These are phyloP conservation scores for Termitomyces sp. DNA, from an alignment of 768 basidiomycete genomes.

Conservation along the genomic window DNA sequence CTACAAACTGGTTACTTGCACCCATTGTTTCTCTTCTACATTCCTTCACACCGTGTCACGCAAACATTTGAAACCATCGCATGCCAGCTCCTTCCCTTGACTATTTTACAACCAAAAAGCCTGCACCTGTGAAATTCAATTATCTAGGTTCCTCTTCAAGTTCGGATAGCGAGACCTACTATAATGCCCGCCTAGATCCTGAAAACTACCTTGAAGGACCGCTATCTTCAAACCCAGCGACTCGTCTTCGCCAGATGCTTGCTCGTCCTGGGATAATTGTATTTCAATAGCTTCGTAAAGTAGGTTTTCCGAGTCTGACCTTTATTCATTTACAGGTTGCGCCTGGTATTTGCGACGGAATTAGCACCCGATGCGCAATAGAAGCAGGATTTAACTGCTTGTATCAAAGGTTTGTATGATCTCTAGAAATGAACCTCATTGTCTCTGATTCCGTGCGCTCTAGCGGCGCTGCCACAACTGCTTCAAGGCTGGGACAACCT, in stretches of 20 bases:
- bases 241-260: conserved; percentile 67
- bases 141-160: neutral
- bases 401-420: conserved; percentile 57
- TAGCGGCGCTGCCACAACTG: conserved; percentile 77
- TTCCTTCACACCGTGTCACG: neutral
- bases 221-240: conserved; percentile 64
- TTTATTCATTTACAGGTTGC: conserved; percentile 44
- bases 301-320: neutral
- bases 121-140: conserved; percentile 2
- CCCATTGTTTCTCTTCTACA: neutral
- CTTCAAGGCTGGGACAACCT: conserved; percentile 77
- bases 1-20: neutral
- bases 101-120: conserved; percentile 16
- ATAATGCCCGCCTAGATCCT: conserved; percentile 68
- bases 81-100: conserved; percentile 19
- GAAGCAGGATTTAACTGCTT: conserved; percentile 77
- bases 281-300: conserved; percentile 21
- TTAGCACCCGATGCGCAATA: conserved; percentile 74
- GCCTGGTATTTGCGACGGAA: conserved; percentile 79
- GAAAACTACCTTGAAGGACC: conserved; percentile 68
- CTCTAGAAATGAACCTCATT: neutral
- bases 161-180: conserved; percentile 34
- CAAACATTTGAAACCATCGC: neutral
- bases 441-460: neutral
- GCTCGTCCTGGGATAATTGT: conserved; percentile 76